Conservation (phyloP, 192 early-diverging fungal species). For the Coemansia nantahalensis region DNA sequence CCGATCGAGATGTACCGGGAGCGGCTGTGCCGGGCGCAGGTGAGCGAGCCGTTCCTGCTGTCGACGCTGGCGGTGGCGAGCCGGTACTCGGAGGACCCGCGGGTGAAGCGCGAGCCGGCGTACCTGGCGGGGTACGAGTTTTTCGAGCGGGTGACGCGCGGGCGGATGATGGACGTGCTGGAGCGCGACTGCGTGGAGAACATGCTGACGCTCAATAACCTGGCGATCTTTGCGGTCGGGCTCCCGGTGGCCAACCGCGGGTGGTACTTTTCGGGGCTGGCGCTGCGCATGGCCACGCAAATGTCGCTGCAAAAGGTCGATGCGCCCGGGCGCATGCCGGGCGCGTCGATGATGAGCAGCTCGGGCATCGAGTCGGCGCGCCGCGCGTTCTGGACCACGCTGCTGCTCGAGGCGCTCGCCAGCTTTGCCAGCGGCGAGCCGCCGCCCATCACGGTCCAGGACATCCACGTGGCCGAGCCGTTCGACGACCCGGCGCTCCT, state of each 20-base stretch:
- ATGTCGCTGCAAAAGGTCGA: conserved; percentile 54
- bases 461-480: conserved; percentile 52
- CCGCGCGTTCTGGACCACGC: conserved; percentile 51
- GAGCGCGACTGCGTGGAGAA: conserved; percentile 50
- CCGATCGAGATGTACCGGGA: conserved; percentile 47
- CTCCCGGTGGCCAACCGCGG: conserved; percentile 50
- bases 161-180: conserved; percentile 46
- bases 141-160: conserved; percentile 44
- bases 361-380: conserved; percentile 49
- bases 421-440: conserved; percentile 55
- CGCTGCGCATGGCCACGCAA: conserved; percentile 54
- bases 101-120: conserved; percentile 38
- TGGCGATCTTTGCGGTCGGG: conserved; percentile 49
- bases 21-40: conserved; percentile 39
- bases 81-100: conserved; percentile 47
- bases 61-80: conserved; percentile 48
- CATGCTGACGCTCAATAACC: conserved; percentile 53
- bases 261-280: conserved; percentile 52
- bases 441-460: conserved; percentile 48
- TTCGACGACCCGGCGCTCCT: conserved; percentile 32
- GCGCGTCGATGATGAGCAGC: conserved; percentile 50
- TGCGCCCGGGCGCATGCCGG: conserved; percentile 48
- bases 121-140: conserved; percentile 49
- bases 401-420: conserved; percentile 49
- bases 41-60: conserved; percentile 47